These are phyloP conservation scores for Penicillium soppii DNA, from an alignment of 495 filamentous ascomycete species.

Conservation along the genomic window DNA sequence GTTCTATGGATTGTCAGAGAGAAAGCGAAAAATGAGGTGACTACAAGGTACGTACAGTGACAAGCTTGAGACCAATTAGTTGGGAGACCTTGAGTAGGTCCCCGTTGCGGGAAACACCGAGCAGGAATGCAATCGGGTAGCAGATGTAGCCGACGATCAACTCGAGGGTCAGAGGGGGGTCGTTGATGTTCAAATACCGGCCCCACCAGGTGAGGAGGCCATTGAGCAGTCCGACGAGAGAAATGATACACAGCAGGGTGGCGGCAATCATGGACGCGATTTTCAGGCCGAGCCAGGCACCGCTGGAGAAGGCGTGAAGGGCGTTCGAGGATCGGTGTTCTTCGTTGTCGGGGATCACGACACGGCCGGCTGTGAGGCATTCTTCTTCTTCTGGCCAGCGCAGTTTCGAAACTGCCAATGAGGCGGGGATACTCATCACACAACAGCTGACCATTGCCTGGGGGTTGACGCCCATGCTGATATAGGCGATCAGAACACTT, in stretches of 20 bases:
- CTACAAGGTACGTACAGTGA: constrained; percentile 47
- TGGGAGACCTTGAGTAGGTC: constrained; percentile 73
- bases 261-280: constrained; percentile 83
- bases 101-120: constrained; percentile 72
- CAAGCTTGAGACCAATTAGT: constrained; percentile 80
- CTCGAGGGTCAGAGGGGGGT: constrained; percentile 68
- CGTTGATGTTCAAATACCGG: constrained; percentile 70
- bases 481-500: constrained; percentile 77
- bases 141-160: constrained; percentile 80
- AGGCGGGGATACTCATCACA: constrained; percentile 91
- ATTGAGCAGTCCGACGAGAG: constrained; percentile 71
- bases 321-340: constrained; percentile 71
- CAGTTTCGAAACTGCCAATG: constrained; percentile 81
- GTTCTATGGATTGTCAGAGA: constrained; percentile 40
- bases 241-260: constrained; percentile 81
- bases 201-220: constrained; percentile 90
- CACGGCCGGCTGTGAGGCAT: constrained; percentile 73
- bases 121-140: constrained; percentile 80
- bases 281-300: constrained; percentile 85
- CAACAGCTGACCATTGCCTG: constrained; percentile 84
- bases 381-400: constrained; percentile 87
- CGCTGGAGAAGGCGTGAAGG: constrained; percentile 83
- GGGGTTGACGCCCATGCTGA: constrained; percentile 73
- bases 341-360: constrained; percentile 71
- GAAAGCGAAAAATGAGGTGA: background rate